Conservation (phyloP, 768 basidiomycete genomes). For the Crepidotus variabilis region DNA sequence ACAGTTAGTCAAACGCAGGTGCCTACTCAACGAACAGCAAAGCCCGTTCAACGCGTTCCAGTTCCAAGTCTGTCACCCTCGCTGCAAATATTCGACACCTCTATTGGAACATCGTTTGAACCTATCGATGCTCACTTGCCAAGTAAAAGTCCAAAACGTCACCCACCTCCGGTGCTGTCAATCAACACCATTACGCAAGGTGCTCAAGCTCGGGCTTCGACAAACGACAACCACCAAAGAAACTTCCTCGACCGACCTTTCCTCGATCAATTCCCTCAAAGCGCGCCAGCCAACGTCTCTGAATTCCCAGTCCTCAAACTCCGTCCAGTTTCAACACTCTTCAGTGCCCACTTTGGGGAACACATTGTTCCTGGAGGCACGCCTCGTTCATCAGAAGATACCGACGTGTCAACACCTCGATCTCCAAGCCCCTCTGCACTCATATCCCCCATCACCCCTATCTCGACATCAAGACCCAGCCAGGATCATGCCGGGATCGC, state of each 20-base stretch:
- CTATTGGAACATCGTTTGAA: slow-evolving; percentile 6
- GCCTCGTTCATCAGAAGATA: slow-evolving; percentile 17
- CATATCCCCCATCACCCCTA: slow-evolving; percentile 18
- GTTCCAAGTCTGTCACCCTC: slow-evolving; percentile 37
- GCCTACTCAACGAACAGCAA: slow-evolving; percentile 25
- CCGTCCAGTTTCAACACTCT: slow-evolving; percentile 72
- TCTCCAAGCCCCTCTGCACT: slow-evolving; percentile 16
- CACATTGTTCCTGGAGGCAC: slow-evolving; percentile 27
- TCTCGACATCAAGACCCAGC: slow-evolving; percentile 6
- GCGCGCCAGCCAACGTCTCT: slow-evolving; percentile 60
- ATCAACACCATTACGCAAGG: slow-evolving; percentile 33
- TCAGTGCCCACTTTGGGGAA: slow-evolving; percentile 65
- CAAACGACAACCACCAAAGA: slow-evolving; percentile 8
- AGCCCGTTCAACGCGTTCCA: slow-evolving; percentile 35
- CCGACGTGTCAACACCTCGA: slow-evolving; percentile 48
- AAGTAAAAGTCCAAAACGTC: slow-evolving; percentile 28
- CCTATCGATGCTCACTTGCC: not conserved
- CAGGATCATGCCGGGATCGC: slow-evolving; percentile 5
- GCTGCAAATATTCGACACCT: slow-evolving; percentile 19
- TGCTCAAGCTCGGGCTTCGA: slow-evolving; percentile 15
- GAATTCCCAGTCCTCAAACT: slow-evolving; percentile 67
- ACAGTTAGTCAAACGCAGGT: slow-evolving; percentile 9
- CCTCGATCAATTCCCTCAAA: slow-evolving; percentile 38
- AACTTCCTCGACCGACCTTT: slow-evolving; percentile 15
- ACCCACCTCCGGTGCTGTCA: slow-evolving; percentile 33